phyloP scores from a whole-genome alignment of 108 stramenopile genomes.

The Discostella pseudostelligera region DNA sequence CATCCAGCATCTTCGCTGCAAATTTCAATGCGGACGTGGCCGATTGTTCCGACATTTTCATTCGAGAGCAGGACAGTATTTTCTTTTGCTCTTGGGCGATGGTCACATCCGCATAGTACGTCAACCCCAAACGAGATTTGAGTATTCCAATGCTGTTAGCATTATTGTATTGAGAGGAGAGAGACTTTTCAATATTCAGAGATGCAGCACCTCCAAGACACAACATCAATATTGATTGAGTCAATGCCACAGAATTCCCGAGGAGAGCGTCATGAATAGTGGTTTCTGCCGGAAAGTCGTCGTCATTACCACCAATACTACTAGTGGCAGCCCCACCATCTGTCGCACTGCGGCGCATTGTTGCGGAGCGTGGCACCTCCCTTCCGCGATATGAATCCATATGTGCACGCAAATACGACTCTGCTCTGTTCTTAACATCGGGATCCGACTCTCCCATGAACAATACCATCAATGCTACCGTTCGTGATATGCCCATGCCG shows the following conservation, averaged over 20 bases:
- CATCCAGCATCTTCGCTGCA: conserved; percentile 59
- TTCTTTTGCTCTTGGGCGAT: conserved; percentile 23
- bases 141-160: conserved; percentile 32
- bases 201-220: conserved; percentile 54
- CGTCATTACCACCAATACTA: background rate
- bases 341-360: background rate
- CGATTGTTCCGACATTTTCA: conserved; percentile 52
- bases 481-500: conserved; percentile 49
- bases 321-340: background rate
- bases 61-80: conserved; percentile 48
- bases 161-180: conserved; percentile 18
- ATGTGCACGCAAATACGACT: conserved; percentile 59
- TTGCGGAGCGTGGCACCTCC: conserved; percentile 12
- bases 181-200: background rate
- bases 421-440: conserved; percentile 61
- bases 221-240: conserved; percentile 44
- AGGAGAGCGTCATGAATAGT: conserved; percentile 33
- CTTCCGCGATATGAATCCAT: conserved; percentile 54
- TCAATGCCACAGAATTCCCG: conserved; percentile 50
- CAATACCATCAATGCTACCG: conserved; percentile 59
- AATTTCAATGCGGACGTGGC: conserved; percentile 43
- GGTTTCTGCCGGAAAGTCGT: conserved; percentile 3
- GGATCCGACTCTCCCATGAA: conserved; percentile 59
- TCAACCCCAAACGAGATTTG: conserved; percentile 16
- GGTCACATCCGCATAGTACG: conserved; percentile 18